Base-by-base conservation (phyloP, 2,329 filamentous ascomycete genomes). In the Blastomyces silverae region DNA sequence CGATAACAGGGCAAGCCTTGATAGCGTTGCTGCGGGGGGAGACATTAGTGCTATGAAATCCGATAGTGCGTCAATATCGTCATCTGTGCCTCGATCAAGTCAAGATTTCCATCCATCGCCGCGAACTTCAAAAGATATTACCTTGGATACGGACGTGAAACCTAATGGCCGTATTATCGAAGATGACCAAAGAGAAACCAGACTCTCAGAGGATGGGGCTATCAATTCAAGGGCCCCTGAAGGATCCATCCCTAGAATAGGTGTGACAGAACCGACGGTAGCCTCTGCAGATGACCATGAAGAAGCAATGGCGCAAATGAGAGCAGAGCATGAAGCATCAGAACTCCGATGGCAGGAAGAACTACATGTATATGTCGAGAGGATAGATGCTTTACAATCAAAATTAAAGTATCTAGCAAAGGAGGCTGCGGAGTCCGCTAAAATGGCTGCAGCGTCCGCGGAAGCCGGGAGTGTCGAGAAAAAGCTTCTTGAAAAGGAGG, bases 381-480 rank as follows among this genome's bases (percentile, higher is more conserved):
- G 89, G 46, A 94, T 97, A 64, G 94, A 99, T 79, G 89, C 92
- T 3, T 79, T 99, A 1, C 91, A 97, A 75, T 87, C 91, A 7
- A 97, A 99, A 73, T 79, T 99, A 37, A 89, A 92, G 69, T 97
- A 95, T 72, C 80, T 99, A 15, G 88, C 92, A 2, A 89, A 89
- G 67, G 89, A 92, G 72, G 88, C 90, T 15, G 85, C 89, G 0
- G 88, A 92, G 42, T 82, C 88, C 0, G 91, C 94, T 1, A 89
- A 87, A 72, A 85, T 86, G 69, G 83, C 87, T 7, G 87, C 85
- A 2, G 79, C 83, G n/a, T 79, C 82, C 31, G 86, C 89, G 0
- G 79, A 84, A 1, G 73, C 84, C 0, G 89, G 89, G 6, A 90
- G 87, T 64, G 65, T 82, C 1, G 90, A 96, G 69, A 90, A 88